Evolutionary conservation across 2,329 filamentous ascomycete genomes (phyloP).

Genomic region (Colletotrichum musicola): DNA sequence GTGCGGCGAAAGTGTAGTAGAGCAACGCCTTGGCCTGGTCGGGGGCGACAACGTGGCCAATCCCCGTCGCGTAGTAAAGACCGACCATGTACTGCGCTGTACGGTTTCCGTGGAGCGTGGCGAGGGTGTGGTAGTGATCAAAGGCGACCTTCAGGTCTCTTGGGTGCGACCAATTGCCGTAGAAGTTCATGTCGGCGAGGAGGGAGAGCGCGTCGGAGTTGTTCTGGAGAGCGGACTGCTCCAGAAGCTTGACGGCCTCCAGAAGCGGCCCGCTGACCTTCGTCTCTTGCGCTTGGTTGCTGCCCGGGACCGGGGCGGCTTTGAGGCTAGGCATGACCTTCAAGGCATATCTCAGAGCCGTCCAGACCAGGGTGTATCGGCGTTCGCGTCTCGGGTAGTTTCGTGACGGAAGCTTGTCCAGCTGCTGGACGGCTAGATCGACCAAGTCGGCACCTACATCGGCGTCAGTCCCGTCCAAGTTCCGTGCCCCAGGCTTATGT

Average conservation of each 20-base stretch:
- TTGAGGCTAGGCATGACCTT: constrained; percentile 65
- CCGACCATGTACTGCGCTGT: constrained; percentile 97
- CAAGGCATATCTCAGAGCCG: constrained; percentile 57
- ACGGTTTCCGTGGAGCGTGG: constrained; percentile 82
- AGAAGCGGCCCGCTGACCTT: constrained; percentile 58
- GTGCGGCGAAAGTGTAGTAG: constrained; percentile 94
- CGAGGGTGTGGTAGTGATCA: constrained; percentile 82
- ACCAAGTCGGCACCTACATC: constrained; percentile 64
- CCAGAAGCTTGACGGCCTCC: constrained; percentile 65
- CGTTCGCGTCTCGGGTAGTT: constrained; percentile 59
- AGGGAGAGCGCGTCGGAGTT: constrained; percentile 89
- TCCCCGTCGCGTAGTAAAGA: constrained; percentile 93
- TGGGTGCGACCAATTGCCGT: constrained; percentile 92
- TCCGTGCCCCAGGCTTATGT: constrained; percentile 2
- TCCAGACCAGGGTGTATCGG: constrained; percentile 58
- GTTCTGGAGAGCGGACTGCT: constrained; percentile 65
- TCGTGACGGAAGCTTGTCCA: constrained; percentile 63
- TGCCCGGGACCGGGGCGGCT: constrained; percentile 58
- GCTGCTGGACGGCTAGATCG: constrained; percentile 62
- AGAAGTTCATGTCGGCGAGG: constrained; percentile 95
- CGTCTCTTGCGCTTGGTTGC: constrained; percentile 46
- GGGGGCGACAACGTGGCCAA: constrained; percentile 82
- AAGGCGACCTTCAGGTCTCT: constrained; percentile 85
- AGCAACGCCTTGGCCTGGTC: constrained; percentile 93
- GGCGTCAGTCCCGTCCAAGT: constrained; percentile 13